A percentile compares a stretch with the other conserved stretches of the same genome.
Conservation (phyloP, 306 rosid genomes). For the Fragaria vesca region DNA sequence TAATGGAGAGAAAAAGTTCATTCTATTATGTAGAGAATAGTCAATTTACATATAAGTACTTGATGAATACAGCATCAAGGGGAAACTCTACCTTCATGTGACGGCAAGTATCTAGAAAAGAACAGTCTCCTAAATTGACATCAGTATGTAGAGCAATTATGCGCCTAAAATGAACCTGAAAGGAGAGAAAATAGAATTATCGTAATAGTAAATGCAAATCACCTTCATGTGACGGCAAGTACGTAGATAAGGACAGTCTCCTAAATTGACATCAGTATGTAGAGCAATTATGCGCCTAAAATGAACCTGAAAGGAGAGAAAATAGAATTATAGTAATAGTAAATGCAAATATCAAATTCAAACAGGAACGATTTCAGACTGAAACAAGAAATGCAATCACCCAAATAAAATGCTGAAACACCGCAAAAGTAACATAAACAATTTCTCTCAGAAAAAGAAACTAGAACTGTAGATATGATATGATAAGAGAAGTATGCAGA, state of each 20-base stretch:
- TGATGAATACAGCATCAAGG: conserved; percentile 7
- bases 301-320: conserved; percentile 67
- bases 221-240: conserved; percentile 99
- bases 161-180: conserved; percentile 93
- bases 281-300: conserved; percentile 92
- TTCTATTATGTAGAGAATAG: conserved; percentile 13
- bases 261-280: conserved; percentile 90
- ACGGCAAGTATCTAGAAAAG: conserved; percentile 95
- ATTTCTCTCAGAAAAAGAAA: background rate
- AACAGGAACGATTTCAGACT: background rate
- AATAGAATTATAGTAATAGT: background rate
- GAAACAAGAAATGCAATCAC: conserved; percentile 1
- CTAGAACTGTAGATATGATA: background rate
- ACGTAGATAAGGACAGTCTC: conserved; percentile 95
- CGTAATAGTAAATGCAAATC: background rate
- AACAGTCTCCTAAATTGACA: conserved; percentile 93
- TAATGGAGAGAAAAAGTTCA: conserved; percentile 26
- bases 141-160: conserved; percentile 96
- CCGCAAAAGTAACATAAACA: background rate
- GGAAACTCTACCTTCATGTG: conserved; percentile 83
- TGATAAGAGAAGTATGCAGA: background rate
- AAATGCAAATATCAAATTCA: background rate
- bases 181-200: conserved; percentile 12
- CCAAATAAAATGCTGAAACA: background rate
- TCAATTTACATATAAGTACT: background rate